Conservation (phyloP, 2,329 filamentous ascomycete genomes). For the Xylaria hypoxylon region DNA sequence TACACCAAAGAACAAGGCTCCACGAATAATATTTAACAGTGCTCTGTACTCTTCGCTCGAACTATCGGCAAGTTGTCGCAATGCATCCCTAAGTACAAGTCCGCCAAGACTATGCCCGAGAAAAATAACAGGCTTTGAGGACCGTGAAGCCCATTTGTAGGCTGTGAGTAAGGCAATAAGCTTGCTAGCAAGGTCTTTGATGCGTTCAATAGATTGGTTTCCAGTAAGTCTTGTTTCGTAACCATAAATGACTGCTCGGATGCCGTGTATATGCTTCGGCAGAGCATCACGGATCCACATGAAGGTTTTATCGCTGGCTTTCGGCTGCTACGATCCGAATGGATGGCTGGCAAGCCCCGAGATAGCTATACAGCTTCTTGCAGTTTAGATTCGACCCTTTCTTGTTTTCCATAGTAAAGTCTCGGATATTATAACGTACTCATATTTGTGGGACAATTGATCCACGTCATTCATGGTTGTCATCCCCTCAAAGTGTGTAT, state of each 20-base stretch:
- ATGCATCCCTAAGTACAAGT: slow-evolving; percentile 44
- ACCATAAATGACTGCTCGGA: slow-evolving; percentile 43
- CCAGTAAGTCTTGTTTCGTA: slow-evolving; percentile 43
- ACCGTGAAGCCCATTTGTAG: slow-evolving; percentile 34
- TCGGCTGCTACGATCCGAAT: slow-evolving; percentile 45
- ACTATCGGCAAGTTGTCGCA: slow-evolving; percentile 26
- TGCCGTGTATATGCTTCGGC: slow-evolving; percentile 35
- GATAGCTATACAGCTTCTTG: slow-evolving; percentile 43
- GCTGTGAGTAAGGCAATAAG: slow-evolving; percentile 39
- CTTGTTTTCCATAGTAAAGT: not conserved
- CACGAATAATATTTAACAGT: slow-evolving; percentile 13
- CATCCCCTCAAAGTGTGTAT: slow-evolving; percentile 43
- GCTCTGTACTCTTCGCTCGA: slow-evolving; percentile 2
- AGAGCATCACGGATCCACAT: slow-evolving; percentile 49
- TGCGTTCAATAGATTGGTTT: slow-evolving; percentile 43
- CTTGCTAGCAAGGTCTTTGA: slow-evolving; percentile 40
- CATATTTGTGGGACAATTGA: slow-evolving; percentile 31
- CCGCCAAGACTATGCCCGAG: slow-evolving; percentile 49
- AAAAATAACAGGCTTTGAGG: slow-evolving; percentile 43
- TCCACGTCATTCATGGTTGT: slow-evolving; percentile 42
- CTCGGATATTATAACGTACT: slow-evolving; percentile 35
- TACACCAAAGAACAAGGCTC: slow-evolving; percentile 35
- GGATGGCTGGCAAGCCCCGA: slow-evolving; percentile 45
- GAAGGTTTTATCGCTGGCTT: slow-evolving; percentile 39
- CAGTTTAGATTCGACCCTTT: not conserved